Evolutionary conservation across 2,329 filamentous ascomycete species (phyloP), one percentile per base, ranked within the genome.

Genomic region (Madurella mycetomatis): DNA sequence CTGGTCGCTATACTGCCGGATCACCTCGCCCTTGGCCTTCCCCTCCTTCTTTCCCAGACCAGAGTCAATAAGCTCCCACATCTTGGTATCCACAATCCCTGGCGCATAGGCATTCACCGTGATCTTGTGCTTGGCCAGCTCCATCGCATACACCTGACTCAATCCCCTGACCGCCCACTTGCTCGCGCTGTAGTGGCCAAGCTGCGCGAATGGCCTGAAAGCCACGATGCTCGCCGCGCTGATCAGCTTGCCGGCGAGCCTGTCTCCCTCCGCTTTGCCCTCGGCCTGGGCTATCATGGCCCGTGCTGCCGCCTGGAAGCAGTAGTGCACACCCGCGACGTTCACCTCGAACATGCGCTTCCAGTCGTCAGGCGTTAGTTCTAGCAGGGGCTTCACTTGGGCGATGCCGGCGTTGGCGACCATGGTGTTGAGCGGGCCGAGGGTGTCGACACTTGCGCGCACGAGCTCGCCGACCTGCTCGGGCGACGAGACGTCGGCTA

Each of bases 21-120:
- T 56, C 47, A 49, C 51, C 37, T 62, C 46, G 5, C 62, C 61
- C 48, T 58, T 58, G 16, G 42, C 79, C 61, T 73, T 68, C 0
- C 71, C 69, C 0, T 79, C 82, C 53, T 74, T 73, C 64, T 79
- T 74, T 0, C 76, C 81, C 32, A 86, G 58, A 54, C 78, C 78
- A 58, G 81, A 78, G 56, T 87, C 85, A 51, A 88, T 86, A 2
- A 81, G 64, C 44, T 87, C 84, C 84, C 84, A 88, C 84, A 87
- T 87, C 0, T 74, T 72, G 0, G 83, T 87, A 0, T 78, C 82
- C 0, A 88, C 83, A 46, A 88, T 85, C 0, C 85, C 85, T 0
- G 85, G 85, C 0, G 82, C 84, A 62, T 87, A 87, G 0, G 79
- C 78, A 60, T 88, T 88, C 17, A 80, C 83, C 0, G 81, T 86